Conservation (phyloP, 1,139 yeast species). For the Saccharomyces pastorianus region DNA sequence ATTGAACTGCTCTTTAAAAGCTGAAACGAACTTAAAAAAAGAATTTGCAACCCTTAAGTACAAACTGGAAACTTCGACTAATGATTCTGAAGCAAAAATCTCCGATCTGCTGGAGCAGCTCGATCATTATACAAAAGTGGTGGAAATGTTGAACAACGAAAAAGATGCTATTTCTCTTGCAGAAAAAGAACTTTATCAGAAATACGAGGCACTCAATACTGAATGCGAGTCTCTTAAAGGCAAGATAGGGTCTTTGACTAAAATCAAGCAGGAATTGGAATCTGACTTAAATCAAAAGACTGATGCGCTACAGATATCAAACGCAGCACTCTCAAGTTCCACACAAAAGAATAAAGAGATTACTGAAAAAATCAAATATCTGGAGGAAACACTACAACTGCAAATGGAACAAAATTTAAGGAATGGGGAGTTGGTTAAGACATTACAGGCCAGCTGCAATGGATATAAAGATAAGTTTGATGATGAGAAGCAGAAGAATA, state of each 20-base stretch:
- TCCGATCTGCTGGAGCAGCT: constrained; percentile 45
- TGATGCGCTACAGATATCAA: constrained; percentile 38
- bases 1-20: constrained; percentile 47
- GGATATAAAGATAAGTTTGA: constrained; percentile 24
- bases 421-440: constrained; percentile 33
- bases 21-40: constrained; percentile 58
- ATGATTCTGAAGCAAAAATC: constrained; percentile 46
- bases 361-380: constrained; percentile 23
- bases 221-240: constrained; percentile 41
- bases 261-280: constrained; percentile 44
- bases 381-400: constrained; percentile 30
- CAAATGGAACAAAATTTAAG: constrained; percentile 29
- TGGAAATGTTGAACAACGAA: constrained; percentile 41
- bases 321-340: constrained; percentile 40
- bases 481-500: constrained; percentile 34
- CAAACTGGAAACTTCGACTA: constrained; percentile 51
- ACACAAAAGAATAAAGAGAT: constrained; percentile 39
- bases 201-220: constrained; percentile 35
- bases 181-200: constrained; percentile 36
- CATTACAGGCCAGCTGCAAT: constrained; percentile 30
- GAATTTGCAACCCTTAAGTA: constrained; percentile 54
- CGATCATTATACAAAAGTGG: constrained; percentile 40
- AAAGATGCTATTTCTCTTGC: constrained; percentile 39
- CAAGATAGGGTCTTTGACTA: constrained; percentile 21
- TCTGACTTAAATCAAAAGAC: constrained; percentile 43